These are phyloP conservation scores for Erysimum cheiri DNA, from an alignment of 441 rosid species.

Conservation along the genomic window DNA sequence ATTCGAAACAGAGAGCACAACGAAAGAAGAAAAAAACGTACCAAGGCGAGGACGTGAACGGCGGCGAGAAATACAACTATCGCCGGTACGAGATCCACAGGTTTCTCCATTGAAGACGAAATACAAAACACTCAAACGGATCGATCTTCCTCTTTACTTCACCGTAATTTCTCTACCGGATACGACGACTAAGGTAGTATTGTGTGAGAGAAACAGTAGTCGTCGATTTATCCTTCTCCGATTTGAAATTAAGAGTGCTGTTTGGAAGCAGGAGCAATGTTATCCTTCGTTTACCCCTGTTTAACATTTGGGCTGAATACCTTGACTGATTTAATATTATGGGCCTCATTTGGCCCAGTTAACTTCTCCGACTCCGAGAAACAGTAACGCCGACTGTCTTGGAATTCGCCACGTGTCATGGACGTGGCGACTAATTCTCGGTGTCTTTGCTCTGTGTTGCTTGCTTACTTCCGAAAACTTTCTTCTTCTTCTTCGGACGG, in stretches of 20 bases:
- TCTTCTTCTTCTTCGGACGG: slow-evolving; percentile 15
- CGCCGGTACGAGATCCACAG: slow-evolving; percentile 66
- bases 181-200: slow-evolving; percentile 32
- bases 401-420: slow-evolving; percentile 32
- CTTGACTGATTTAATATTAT: background rate
- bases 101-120: slow-evolving; percentile 41
- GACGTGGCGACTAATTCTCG: slow-evolving; percentile 36
- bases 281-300: background rate
- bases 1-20: slow-evolving; percentile 17
- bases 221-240: slow-evolving; percentile 36
- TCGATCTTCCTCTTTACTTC: background rate
- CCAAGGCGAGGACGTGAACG: slow-evolving; percentile 86
- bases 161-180: slow-evolving; percentile 28
- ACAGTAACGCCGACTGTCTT: slow-evolving; percentile 23
- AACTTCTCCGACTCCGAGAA: background rate
- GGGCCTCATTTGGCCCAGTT: slow-evolving; percentile 17
- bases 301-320: too few species aligned
- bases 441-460: slow-evolving; percentile 12
- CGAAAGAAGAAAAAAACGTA: slow-evolving; percentile 26
- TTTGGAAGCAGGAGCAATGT: slow-evolving; percentile 13
- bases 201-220: slow-evolving; percentile 35
- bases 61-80: slow-evolving; percentile 71
- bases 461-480: slow-evolving; percentile 9
- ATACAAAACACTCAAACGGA: background rate
- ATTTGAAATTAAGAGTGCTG: slow-evolving; percentile 11